Percentiles rank a stretch among this genome's conserved stretches.
phyloP scores from a whole-genome alignment of 176 grass and related monocot genomes.

The sorghum (Sorghum bicolor) region DNA sequence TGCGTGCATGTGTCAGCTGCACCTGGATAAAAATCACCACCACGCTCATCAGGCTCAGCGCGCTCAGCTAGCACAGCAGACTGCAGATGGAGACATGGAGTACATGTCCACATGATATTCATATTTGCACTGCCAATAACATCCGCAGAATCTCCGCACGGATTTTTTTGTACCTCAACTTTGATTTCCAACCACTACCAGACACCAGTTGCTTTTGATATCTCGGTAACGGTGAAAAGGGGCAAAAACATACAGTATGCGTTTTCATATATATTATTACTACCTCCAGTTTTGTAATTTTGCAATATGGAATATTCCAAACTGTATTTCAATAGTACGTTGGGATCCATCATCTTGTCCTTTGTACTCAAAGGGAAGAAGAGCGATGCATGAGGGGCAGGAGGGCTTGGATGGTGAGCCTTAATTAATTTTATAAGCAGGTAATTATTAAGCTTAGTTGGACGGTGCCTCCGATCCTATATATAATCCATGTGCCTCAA shows the following conservation, averaged over 20 bases:
- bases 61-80: not conserved
- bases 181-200: not conserved
- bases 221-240: slow-evolving; percentile 24
- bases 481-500: no score
- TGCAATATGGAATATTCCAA: slow-evolving; percentile 27
- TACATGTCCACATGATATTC: no score
- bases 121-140: not conserved
- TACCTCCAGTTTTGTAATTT: not conserved
- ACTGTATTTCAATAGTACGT: slow-evolving; percentile 24
- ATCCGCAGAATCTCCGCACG: slow-evolving; percentile 9
- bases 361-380: no score
- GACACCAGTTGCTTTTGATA: not conserved
- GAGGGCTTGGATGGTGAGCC: no score
- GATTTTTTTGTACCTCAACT: not conserved
- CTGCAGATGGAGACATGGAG: not conserved
- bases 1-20: not conserved
- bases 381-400: no score
- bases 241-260: not conserved
- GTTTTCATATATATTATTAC: not conserved
- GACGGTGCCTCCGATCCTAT: no score
- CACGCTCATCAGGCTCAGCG: no score
- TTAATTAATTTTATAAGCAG: no score
- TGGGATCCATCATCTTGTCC: not conserved
- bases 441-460: no score
- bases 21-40: not conserved